A percentile compares a stretch with the other conserved stretches of the same genome.
These are phyloP conservation scores for Hibiscus mutabilis DNA, from an alignment of 345 rosid species.

Conservation along the genomic window DNA sequence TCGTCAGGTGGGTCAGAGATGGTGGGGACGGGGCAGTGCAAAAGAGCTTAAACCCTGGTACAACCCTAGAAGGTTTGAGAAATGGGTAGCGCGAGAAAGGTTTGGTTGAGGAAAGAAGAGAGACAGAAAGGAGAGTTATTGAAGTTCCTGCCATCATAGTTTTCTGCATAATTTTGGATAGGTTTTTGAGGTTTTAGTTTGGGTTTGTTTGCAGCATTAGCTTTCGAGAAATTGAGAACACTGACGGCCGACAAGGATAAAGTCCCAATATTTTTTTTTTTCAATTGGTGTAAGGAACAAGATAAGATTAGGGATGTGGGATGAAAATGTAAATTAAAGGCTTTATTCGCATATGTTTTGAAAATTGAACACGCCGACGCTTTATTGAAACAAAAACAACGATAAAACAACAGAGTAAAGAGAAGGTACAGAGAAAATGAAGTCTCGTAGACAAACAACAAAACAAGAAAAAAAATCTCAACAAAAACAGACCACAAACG, in stretches of 20 bases:
- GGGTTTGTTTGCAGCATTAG: neutral
- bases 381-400: too few species aligned
- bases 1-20: conserved; percentile 43
- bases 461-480: too few species aligned
- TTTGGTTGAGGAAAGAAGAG: conserved; percentile 38
- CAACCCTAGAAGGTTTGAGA: conserved; percentile 46
- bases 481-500: too few species aligned
- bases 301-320: too few species aligned
- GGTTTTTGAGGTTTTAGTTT: neutral
- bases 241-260: neutral
- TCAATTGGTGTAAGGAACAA: too few species aligned
- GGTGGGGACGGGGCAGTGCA: conserved; percentile 30
- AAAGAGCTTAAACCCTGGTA: conserved; percentile 36
- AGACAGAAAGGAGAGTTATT: conserved; percentile 36
- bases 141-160: conserved; percentile 55
- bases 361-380: too few species aligned
- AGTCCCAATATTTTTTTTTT: neutral
- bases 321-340: too few species aligned
- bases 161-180: conserved; percentile 15
- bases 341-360: too few species aligned
- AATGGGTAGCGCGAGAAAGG: conserved; percentile 28
- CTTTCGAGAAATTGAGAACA: neutral
- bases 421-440: too few species aligned
- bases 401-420: too few species aligned
- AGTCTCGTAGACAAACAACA: too few species aligned